Evolutionary conservation across 1,139 yeast genomes (phyloP), one percentile per base, ranked within the genome.

Genomic region (Pichiaceae sp.): DNA sequence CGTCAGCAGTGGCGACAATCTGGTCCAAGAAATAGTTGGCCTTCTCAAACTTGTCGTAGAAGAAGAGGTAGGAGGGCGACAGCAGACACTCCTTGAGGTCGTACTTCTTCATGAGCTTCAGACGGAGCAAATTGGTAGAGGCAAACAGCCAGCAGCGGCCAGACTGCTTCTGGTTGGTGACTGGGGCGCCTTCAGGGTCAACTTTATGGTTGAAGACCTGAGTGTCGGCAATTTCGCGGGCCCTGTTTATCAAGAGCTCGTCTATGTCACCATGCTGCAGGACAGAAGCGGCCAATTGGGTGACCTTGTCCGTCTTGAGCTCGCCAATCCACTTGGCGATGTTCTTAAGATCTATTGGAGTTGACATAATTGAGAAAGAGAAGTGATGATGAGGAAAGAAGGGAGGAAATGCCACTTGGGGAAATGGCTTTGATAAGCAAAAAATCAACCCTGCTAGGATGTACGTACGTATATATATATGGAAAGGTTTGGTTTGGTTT

Each of bases 111-210:
- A 80, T 77, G 33, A 81, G 73, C 37, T 68, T 70, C 35, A 80
- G 57, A 49, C 95, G 67, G 49, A 84, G 62, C 36, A 80, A 71
- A 49, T 84, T 85, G 39, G 84, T 75, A 1, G 91, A 72, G 7
- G 95, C 95, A 59, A 84, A 84, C 46, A 85, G 67, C 95, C 95
- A 85, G 59, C 95, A 85, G 50, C 95, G 65, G 29, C 95, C 95
- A 14, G 85, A 74, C 27, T 72, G 57, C 52, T 72, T 72, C 59
- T 85, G 95, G 59, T 80, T 77, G 50, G 84, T 78, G 37, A 77
- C 66, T 17, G 93, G 91, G 3, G 76, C 56, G 3, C 87, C 87
- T 50, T 81, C 81, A 4, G 69, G 66, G 28, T 73, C 73, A 24
- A 84, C 74, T 37, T 70, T 70, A 38, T 70, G 54, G 48, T 78